Conservation (phyloP, 306 rosid species). For the Rosa lucieae region DNA sequence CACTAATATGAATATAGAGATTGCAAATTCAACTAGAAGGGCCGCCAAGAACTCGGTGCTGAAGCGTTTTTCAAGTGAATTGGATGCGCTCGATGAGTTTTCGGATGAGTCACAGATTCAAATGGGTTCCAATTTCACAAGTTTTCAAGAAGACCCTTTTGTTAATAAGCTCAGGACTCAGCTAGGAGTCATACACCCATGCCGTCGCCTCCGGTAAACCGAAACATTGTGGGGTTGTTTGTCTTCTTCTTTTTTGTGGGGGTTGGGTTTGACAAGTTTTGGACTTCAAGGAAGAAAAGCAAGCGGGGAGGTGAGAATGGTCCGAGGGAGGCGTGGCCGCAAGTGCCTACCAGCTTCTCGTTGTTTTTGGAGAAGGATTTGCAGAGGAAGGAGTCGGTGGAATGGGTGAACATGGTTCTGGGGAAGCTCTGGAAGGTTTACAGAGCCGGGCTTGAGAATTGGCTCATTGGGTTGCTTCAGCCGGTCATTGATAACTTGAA, state of each 20-base stretch:
- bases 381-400: constrained; percentile 96
- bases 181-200: constrained; percentile 92
- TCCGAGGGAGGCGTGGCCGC: constrained; percentile 80
- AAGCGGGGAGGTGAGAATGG: constrained; percentile 38
- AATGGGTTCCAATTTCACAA: constrained; percentile 59
- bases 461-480: constrained; percentile 91
- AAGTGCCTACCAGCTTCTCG: constrained; percentile 92
- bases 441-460: constrained; percentile 78
- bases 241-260: constrained; percentile 95
- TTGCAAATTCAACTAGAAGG: constrained; percentile 35
- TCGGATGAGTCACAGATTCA: constrained; percentile 43
- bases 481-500: constrained; percentile 89
- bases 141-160: constrained; percentile 79
- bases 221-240: constrained; percentile 70
- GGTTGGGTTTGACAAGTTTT: constrained; percentile 76
- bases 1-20: constrained; percentile 32
- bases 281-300: constrained; percentile 66
- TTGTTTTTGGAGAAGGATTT: constrained; percentile 88
- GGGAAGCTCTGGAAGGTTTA: constrained; percentile 97
- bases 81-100: constrained; percentile 36
- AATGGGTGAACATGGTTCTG: constrained; percentile 98
- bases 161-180: constrained; percentile 92
- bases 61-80: constrained; percentile 43
- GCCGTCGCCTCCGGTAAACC: constrained; percentile 86
- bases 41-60: constrained; percentile 53